phyloP scores from a whole-genome alignment of 2,329 filamentous ascomycete genomes.

The Rutstroemia sp. region DNA sequence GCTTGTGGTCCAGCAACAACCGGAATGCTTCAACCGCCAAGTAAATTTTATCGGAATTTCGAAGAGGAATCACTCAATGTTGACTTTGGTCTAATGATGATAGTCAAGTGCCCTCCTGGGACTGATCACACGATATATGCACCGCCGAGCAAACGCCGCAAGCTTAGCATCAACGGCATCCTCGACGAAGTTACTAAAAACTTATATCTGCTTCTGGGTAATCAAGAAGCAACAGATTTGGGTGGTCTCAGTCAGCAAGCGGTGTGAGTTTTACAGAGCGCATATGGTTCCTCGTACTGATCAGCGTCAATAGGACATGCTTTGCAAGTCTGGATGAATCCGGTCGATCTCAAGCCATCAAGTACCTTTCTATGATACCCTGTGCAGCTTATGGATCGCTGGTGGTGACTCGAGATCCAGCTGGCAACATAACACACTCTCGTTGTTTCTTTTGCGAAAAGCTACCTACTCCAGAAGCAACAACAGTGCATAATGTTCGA shows the following conservation, averaged over 20 bases:
- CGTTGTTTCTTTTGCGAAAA: conserved; percentile 28
- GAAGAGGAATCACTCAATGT: conserved; percentile 18
- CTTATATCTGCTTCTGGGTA: conserved; percentile 31
- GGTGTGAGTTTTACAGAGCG: conserved; percentile 36
- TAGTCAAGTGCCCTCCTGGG: conserved; percentile 6
- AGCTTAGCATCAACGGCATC: conserved; percentile 25
- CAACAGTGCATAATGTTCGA: conserved; percentile 12
- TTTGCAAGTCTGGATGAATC: conserved; percentile 42
- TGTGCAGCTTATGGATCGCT: conserved; percentile 48
- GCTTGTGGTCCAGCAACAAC: conserved; percentile 12
- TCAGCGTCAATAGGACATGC: conserved; percentile 22
- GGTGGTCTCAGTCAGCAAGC: conserved; percentile 36
- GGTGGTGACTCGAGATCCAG: conserved; percentile 19
- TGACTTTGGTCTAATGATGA: conserved; percentile 19
- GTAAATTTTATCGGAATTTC: conserved; percentile 11
- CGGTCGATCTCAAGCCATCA: conserved; percentile 45
- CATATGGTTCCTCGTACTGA: not conserved
- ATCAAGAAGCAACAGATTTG: conserved; percentile 30
- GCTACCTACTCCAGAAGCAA: conserved; percentile 9
- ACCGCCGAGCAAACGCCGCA: conserved; percentile 26
- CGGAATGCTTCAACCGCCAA: not conserved
- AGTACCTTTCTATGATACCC: conserved; percentile 47
- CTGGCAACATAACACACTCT: conserved; percentile 22
- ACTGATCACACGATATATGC: not conserved
- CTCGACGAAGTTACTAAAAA: conserved; percentile 29